Evolutionary conservation across 129 eudicot species (phyloP), one percentile per base, ranked within the genome.

Genomic region (Kitagawia praeruptora): DNA sequence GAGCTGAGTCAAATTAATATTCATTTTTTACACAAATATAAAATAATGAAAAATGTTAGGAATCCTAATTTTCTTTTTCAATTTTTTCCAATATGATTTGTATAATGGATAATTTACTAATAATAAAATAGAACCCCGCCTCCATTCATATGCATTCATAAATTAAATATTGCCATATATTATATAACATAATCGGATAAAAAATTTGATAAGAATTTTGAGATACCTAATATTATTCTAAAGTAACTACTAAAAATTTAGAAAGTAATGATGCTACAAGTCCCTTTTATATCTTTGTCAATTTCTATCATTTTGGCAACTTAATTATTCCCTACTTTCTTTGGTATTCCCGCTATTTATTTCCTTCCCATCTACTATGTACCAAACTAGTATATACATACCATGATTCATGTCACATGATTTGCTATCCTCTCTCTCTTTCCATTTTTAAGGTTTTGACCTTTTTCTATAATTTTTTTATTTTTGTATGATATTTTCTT

Each of bases 341-440:
- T 25, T 74, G 38, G 54, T 44, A 56, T 74, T 74, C 77, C 77
- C 54, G 53, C 77, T 74, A 74, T 74, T 74, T 44, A 74, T 74
- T n/a, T n/a, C 31, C 54, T 74, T 42, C 28, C 9, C 38, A 74
- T 74, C 37, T 42, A 44, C 48, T 74, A 25, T 42, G 11, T n/a
- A 74, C 38, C 53, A 41, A n/a, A n/a, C 77, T 40, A 14, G 23
- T 25, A 14, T 28, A 46, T 46, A 46, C 49, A 46, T 6, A 34
- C 37, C 37, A 34, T 34, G 37, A 23, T 23, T 3, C 5, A n/a
- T 25, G 12, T 8, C 15, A 61, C 25, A n/a, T 61, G 34, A 66
- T 66, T 14, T 34, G 39, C 14, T 70, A 16, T 70, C 16, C 8
- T 39, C 75, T 3, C 75, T 40, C 31, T 40, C 75, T 40, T 38